Conservation (phyloP, 2,329 filamentous ascomycete genomes). For the Aureobasidium sp. region DNA sequence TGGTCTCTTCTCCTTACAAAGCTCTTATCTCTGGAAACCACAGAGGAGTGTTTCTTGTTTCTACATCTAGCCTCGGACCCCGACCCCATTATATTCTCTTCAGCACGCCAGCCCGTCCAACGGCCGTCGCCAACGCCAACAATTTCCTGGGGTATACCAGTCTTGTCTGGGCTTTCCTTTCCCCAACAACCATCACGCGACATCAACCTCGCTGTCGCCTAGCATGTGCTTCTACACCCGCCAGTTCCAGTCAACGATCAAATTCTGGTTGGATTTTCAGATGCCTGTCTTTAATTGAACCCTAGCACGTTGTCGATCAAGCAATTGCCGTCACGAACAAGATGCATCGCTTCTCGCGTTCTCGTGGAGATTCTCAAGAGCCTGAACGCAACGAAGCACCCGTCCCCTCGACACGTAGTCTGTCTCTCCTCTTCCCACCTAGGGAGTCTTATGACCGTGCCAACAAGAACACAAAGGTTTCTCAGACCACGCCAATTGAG, state of each 20-base stretch:
- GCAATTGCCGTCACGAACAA: not conserved
- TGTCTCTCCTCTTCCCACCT: constrained; percentile 6
- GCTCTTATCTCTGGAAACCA: constrained; percentile 1
- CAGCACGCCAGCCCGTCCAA: not conserved
- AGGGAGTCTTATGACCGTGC: constrained; percentile 6
- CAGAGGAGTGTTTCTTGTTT: not conserved
- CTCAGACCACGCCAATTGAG: not conserved
- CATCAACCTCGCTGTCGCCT: constrained; percentile 5
- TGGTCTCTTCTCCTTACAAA: not conserved
- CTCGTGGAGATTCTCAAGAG: constrained; percentile 3
- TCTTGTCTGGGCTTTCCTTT: constrained; percentile 3
- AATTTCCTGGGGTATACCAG: constrained; percentile 12
- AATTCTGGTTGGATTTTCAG: not conserved
- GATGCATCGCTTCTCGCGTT: constrained; percentile 10
- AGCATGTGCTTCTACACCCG: constrained; percentile 5
- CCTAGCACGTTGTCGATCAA: not conserved
- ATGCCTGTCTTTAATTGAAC: not conserved
- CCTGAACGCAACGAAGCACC: constrained; percentile 9
- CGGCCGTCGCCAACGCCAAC: not conserved
- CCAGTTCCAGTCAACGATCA: constrained; percentile 6
- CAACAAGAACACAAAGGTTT: not conserved
- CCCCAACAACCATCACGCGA: constrained; percentile 15
- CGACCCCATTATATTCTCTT: not conserved
- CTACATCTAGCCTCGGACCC: not conserved
- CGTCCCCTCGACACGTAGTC: constrained; percentile 3